These are phyloP conservation scores for Tillandsia leiboldiana DNA, from an alignment of 176 grass and related monocot genomes.

Conservation along the genomic window DNA sequence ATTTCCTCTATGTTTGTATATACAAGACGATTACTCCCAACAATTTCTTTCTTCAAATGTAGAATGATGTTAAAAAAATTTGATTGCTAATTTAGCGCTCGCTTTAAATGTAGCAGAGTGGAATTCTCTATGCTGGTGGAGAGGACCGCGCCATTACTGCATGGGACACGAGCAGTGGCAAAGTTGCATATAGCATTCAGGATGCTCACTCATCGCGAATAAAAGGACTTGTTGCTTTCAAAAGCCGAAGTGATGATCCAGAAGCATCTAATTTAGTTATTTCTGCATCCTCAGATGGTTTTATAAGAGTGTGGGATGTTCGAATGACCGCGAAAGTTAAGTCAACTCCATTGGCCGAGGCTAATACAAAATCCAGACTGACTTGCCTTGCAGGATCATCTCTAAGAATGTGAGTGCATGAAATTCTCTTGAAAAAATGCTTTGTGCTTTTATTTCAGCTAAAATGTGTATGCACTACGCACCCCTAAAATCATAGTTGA, in stretches of 20 bases:
- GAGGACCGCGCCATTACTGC: constrained; percentile 65
- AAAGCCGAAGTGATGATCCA: constrained; percentile 23
- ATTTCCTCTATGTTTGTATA: too few species aligned
- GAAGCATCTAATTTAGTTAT: constrained; percentile 48
- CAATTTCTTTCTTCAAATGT: not conserved
- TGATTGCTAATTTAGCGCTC: constrained; percentile 3
- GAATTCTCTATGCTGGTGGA: constrained; percentile 60
- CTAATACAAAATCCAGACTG: constrained; percentile 78
- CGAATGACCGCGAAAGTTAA: constrained; percentile 48
- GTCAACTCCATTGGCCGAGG: constrained; percentile 60
- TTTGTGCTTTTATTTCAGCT: too few species aligned
- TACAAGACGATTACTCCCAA: too few species aligned
- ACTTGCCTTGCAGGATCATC: constrained; percentile 84
- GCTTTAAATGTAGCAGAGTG: constrained; percentile 39
- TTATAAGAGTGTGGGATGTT: constrained; percentile 81
- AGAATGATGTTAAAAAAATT: not conserved
- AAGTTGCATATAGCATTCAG: constrained; percentile 52
- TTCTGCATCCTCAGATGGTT: constrained; percentile 85
- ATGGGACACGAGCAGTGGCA: constrained; percentile 77
- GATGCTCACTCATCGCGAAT: constrained; percentile 68
- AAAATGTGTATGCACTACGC: too few species aligned
- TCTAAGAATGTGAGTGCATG: constrained; percentile 59
- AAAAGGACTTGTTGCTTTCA: constrained; percentile 67
- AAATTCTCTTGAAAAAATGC: too few species aligned
- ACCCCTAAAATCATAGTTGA: too few species aligned